These are phyloP conservation scores for Sporothrix protearum DNA, from an alignment of 2,329 filamentous ascomycete genomes.

Conservation along the genomic window DNA sequence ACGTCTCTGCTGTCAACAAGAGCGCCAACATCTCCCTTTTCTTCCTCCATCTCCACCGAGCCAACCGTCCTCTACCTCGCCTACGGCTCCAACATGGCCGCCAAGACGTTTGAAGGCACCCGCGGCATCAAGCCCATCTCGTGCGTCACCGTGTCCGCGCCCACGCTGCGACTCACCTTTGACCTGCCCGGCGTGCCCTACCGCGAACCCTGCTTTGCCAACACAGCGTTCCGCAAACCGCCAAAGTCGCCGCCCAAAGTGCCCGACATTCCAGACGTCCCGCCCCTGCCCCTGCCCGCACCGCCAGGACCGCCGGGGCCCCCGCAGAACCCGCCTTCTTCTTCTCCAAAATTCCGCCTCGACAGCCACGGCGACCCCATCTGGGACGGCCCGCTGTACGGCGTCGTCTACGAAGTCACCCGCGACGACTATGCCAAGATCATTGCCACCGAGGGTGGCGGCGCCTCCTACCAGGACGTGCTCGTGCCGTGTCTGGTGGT, in stretches of 20 bases:
- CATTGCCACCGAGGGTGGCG: constrained; percentile 85
- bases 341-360: neutral
- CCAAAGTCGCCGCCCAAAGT: constrained; percentile 32
- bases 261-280: constrained; percentile 17
- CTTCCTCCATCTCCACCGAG: constrained; percentile 30
- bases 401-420: constrained; percentile 94
- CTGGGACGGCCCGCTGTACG: constrained; percentile 81
- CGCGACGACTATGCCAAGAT: constrained; percentile 77
- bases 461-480: constrained; percentile 78
- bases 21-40: constrained; percentile 28
- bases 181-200: constrained; percentile 85
- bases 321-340: neutral
- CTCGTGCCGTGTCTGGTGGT: constrained; percentile 73
- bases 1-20: constrained; percentile 12
- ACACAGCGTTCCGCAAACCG: constrained; percentile 59
- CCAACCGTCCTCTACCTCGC: constrained; percentile 70
- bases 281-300: constrained; percentile 26
- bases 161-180: constrained; percentile 74
- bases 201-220: constrained; percentile 86
- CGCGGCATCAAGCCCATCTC: constrained; percentile 80
- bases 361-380: constrained; percentile 46
- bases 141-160: constrained; percentile 76
- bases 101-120: constrained; percentile 71
- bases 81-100: constrained; percentile 85
- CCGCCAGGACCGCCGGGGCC: constrained; percentile 23